Conservation (phyloP, 2,329 filamentous ascomycete species). For the Fusarium sp. region DNA sequence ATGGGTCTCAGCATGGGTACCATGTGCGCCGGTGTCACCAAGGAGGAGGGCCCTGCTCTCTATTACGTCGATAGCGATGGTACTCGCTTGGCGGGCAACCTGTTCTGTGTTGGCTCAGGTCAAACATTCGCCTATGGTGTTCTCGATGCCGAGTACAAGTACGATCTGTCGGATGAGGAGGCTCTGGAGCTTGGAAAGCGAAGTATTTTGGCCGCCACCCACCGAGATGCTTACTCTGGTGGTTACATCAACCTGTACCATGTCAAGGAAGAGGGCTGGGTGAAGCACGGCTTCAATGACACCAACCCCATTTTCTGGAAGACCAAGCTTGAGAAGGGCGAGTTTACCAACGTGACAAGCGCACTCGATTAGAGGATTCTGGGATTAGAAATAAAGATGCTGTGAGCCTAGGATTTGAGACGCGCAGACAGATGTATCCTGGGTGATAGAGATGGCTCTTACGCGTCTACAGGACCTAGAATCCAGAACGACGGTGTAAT, state of each 20-base stretch:
- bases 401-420: constrained; percentile 4
- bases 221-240: constrained; percentile 98
- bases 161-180: constrained; percentile 87
- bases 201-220: constrained; percentile 95
- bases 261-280: constrained; percentile 98
- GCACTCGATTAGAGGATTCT: constrained; percentile 65
- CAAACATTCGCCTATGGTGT: constrained; percentile 99
- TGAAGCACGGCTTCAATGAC: constrained; percentile 97
- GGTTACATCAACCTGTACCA: constrained; percentile 99
- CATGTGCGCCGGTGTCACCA: constrained; percentile 97
- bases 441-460: constrained; percentile 34
- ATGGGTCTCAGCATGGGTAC: constrained; percentile 99
- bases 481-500: constrained; percentile 41
- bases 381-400: constrained; percentile 15
- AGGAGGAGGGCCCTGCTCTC: constrained; percentile 93
- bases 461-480: constrained; percentile 18
- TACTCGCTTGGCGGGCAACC: constrained; percentile 89
- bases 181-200: constrained; percentile 90
- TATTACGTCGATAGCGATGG: constrained; percentile 98
- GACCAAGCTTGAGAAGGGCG: constrained; percentile 97
- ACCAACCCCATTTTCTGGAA: constrained; percentile 99
- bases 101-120: constrained; percentile 98
- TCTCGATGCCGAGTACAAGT: constrained; percentile 93
- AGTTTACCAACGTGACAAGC: constrained; percentile 95
- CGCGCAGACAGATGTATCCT: constrained; percentile 10